phyloP scores from a whole-genome alignment of 1,284 basidiomycete genomes.

The Leccinum subrobustum region DNA sequence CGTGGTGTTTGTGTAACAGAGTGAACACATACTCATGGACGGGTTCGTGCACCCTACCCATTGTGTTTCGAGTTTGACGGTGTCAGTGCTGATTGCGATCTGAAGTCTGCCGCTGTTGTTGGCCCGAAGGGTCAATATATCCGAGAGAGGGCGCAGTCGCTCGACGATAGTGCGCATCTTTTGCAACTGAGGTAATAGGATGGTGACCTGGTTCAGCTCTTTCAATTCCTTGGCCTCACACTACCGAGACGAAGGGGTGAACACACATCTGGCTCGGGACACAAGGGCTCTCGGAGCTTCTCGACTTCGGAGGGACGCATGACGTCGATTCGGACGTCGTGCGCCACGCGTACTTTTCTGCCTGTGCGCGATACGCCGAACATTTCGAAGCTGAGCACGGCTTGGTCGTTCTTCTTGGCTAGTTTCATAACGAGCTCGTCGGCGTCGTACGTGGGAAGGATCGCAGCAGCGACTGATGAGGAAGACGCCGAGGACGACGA shows the following conservation, averaged over 20 bases:
- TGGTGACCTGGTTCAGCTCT: slow-evolving; percentile 65
- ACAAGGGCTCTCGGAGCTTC: slow-evolving; percentile 77
- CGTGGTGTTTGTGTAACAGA: not conserved
- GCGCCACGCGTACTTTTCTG: slow-evolving; percentile 55
- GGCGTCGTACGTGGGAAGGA: slow-evolving; percentile 42
- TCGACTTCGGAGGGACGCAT: slow-evolving; percentile 72
- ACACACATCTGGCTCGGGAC: slow-evolving; percentile 83
- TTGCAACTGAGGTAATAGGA: slow-evolving; percentile 75
- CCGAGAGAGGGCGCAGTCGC: slow-evolving; percentile 70
- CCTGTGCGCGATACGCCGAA: slow-evolving; percentile 54
- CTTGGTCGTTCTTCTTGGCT: slow-evolving; percentile 77
- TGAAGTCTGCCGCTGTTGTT: slow-evolving; percentile 65
- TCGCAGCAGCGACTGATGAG: slow-evolving; percentile 29
- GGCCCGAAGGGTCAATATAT: slow-evolving; percentile 71
- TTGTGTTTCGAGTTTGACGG: slow-evolving; percentile 73
- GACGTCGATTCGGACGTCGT: slow-evolving; percentile 78
- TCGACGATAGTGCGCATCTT: slow-evolving; percentile 82
- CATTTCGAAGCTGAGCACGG: slow-evolving; percentile 75
- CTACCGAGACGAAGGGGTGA: not conserved
- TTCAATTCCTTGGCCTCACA: slow-evolving; percentile 1
- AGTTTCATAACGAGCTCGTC: slow-evolving; percentile 80
- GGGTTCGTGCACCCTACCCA: slow-evolving; percentile 80
- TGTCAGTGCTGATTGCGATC: slow-evolving; percentile 68
- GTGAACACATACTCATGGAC: slow-evolving; percentile 49
- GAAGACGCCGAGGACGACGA: slow-evolving; percentile 48